These are phyloP conservation scores for Pisolithus microcarpus DNA, from an alignment of 768 basidiomycete genomes.

Conservation along the genomic window DNA sequence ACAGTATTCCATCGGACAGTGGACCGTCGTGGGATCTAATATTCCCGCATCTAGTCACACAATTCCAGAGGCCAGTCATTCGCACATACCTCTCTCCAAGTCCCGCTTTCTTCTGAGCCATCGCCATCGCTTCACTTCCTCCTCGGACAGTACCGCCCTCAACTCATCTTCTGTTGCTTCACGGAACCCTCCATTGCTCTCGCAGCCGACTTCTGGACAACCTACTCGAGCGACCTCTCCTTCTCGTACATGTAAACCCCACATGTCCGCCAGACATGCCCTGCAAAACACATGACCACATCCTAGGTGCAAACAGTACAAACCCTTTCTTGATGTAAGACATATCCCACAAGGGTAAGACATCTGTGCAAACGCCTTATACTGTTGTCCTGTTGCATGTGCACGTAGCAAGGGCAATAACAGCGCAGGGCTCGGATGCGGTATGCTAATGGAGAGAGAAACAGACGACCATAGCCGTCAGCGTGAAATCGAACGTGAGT, in stretches of 20 bases:
- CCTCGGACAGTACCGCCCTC: conserved; percentile 57
- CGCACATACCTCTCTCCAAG: conserved; percentile 57
- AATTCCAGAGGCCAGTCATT: not conserved
- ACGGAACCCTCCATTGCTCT: conserved; percentile 43
- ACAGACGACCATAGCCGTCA: too few relatives aligned
- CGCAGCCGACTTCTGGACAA: conserved; percentile 76
- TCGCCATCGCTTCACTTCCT: conserved; percentile 64
- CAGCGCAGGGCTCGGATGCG: conserved; percentile 50
- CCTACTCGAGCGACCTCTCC: conserved; percentile 70
- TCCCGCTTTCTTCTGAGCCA: conserved; percentile 68
- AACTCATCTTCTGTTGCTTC: conserved; percentile 69
- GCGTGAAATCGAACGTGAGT: not conserved
- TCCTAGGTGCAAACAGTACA: conserved; percentile 59
- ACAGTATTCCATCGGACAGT: conserved; percentile 76
- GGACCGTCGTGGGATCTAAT: conserved; percentile 68
- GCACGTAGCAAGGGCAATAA: conserved; percentile 42
- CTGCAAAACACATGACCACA: conserved; percentile 82
- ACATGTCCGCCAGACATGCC: conserved; percentile 73
- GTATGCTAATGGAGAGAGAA: conserved; percentile 23
- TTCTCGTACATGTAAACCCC: conserved; percentile 74
- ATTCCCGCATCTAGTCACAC: not conserved
- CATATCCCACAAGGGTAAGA: conserved; percentile 76
- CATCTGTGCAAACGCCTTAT: conserved; percentile 50
- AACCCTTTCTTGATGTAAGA: conserved; percentile 64
- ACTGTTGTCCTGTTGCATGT: conserved; percentile 42